These are phyloP conservation scores for Verticillium nubilum DNA, from an alignment of 2,329 filamentous ascomycete genomes.

Conservation along the genomic window DNA sequence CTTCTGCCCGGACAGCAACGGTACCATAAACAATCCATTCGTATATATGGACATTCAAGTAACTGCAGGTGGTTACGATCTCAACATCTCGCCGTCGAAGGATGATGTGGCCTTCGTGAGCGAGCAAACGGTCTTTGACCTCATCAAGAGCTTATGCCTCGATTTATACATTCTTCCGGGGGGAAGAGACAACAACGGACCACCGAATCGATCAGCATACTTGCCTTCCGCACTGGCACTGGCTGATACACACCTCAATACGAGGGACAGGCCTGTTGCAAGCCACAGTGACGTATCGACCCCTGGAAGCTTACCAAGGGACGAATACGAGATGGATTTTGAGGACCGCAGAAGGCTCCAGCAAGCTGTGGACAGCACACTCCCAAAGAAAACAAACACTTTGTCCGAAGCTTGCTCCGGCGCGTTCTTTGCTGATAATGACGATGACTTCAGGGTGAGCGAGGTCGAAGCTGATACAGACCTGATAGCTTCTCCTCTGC, in stretches of 20 bases:
- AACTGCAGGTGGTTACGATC: slow-evolving; percentile 59
- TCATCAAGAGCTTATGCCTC: slow-evolving; percentile 27
- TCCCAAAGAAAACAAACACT: background rate
- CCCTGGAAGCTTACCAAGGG: background rate
- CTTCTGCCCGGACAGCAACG: slow-evolving; percentile 26
- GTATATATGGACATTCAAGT: slow-evolving; percentile 60
- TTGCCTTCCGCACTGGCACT: background rate
- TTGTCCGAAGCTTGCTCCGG: background rate
- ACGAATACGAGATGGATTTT: background rate
- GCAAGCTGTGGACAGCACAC: background rate
- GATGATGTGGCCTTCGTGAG: slow-evolving; percentile 65
- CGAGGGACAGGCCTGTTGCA: background rate
- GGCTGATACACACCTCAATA: background rate
- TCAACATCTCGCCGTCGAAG: slow-evolving; percentile 67
- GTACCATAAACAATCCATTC: slow-evolving; percentile 48
- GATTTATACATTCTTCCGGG: background rate
- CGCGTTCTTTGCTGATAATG: background rate
- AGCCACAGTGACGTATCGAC: background rate
- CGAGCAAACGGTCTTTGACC: slow-evolving; percentile 35
- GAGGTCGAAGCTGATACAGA: background rate
- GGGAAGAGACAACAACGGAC: background rate
- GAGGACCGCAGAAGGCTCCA: background rate
- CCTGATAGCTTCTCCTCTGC: background rate
- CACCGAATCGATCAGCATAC: background rate
- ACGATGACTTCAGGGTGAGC: background rate